phyloP scores from a whole-genome alignment of 2,329 filamentous ascomycete genomes.

The Fusarium coffeatum region DNA sequence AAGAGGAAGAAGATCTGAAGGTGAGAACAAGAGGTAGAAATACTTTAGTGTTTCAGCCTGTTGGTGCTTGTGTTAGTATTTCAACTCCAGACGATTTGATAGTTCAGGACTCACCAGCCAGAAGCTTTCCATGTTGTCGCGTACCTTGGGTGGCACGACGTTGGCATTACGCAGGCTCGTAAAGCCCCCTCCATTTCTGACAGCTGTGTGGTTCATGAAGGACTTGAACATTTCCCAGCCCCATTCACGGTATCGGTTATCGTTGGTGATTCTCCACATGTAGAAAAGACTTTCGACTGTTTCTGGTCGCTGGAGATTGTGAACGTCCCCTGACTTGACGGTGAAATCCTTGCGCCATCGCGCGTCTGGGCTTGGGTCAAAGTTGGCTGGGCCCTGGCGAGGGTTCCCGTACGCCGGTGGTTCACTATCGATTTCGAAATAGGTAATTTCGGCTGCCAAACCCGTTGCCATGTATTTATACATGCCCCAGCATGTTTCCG shows the following conservation, averaged over 20 bases:
- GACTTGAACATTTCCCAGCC: constrained; percentile 98
- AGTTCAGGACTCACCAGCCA: constrained; percentile 78
- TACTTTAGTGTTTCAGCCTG: constrained; percentile 98
- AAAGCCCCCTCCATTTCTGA: constrained; percentile 82
- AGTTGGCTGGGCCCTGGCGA: constrained; percentile 60
- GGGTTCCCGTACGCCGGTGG: constrained; percentile 68
- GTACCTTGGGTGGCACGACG: constrained; percentile 72
- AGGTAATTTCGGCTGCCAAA: constrained; percentile 92
- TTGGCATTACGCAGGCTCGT: constrained; percentile 83
- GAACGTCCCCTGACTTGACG: constrained; percentile 83
- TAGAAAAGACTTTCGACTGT: constrained; percentile 97
- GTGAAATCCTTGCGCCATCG: constrained; percentile 82
- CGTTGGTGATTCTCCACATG: constrained; percentile 98
- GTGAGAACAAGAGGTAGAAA: constrained; percentile 93
- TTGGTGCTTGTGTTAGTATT: constrained; percentile 25
- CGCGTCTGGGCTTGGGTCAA: constrained; percentile 65
- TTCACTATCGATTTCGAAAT: constrained; percentile 81
- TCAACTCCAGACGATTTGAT: background rate
- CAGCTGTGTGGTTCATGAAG: constrained; percentile 86
- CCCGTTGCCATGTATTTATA: constrained; percentile 91
- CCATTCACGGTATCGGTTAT: constrained; percentile 91
- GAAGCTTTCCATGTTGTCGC: constrained; percentile 99
- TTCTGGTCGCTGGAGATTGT: constrained; percentile 95
- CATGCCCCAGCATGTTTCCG: constrained; percentile 98
- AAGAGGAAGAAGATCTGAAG: constrained; percentile 82